Evolutionary conservation across 495 filamentous ascomycete genomes (phyloP), one percentile per base, ranked within the genome.

Genomic region (Penicillium tannophilum): DNA sequence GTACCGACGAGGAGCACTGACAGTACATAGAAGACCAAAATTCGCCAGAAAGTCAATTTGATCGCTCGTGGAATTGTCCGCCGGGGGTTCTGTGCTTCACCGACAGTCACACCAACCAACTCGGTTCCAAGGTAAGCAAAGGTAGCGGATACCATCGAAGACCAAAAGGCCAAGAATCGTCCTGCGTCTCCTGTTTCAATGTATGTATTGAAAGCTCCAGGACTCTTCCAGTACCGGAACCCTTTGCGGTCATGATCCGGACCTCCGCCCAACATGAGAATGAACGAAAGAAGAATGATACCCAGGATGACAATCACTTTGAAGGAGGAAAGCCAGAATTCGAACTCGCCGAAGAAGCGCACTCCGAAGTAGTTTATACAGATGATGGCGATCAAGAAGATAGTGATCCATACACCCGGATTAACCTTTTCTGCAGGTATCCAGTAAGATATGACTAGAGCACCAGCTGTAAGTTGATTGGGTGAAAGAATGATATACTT

Each of bases 51-150:
- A 61, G 89, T 90, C 65, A 90, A 83, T 56, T 86, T 89, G 57
- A 88, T 88, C 12, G 92, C 92, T 57, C 81, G 79, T 24, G 91
- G 91, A 61, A 96, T 88, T 4, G 86, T 86, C 66, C 84, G 86
- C 58, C 86, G 80, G 0, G 92, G 92, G 68, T 91, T 91, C 42
- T 82, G 81, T 10, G 90, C 87, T 73, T 96, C 91, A 35, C 84
- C 83, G 26, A 83, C 82, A 5, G 84, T 84, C 28, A 87, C 79
- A 61, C 86, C 92, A 53, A 97, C 87, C 42, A 94, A 77, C 74
- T 97, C 92, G 2, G 91, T 94, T 49, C 92, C 90, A 33, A 91
- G 81, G 66, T 90, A 94, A 31, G 90, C 89, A 60, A 95, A 95
- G 6, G 87, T 90, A 6, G 91, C 90, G 30, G 84, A 87, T 53